A percentile compares a stretch with the other conserved stretches of the same genome.
phyloP scores from a whole-genome alignment of 345 rosid species.

The Pugionium dolabratum region DNA sequence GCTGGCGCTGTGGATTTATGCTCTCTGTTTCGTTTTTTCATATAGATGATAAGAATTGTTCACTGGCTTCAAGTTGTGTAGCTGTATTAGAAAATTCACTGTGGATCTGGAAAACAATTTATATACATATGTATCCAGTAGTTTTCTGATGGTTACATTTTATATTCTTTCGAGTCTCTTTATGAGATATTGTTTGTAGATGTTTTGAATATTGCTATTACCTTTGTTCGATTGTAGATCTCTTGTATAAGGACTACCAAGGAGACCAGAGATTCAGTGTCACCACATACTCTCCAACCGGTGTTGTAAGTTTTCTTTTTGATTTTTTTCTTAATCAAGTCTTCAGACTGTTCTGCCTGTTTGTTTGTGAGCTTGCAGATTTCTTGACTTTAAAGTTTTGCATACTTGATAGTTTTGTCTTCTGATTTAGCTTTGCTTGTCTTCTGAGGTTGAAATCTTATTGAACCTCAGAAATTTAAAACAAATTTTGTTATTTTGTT shows the following conservation, averaged over 20 bases:
- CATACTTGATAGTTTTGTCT: no score
- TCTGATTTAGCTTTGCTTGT: no score
- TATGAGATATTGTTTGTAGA: background rate
- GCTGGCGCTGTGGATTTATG: background rate
- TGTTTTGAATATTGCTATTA: slow-evolving; percentile 10
- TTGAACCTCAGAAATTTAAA: background rate
- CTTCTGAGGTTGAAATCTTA: background rate
- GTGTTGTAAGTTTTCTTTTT: slow-evolving; percentile 62
- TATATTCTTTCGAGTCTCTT: background rate
- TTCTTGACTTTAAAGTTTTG: no score
- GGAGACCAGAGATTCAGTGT: slow-evolving; percentile 82
- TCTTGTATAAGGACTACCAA: slow-evolving; percentile 89
- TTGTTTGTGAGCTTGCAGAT: no score
- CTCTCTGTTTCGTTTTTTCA: background rate
- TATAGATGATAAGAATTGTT: background rate
- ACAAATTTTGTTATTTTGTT: background rate
- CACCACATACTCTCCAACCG: slow-evolving; percentile 78
- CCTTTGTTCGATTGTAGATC: slow-evolving; percentile 50
- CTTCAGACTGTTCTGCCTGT: no score
- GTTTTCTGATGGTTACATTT: background rate
- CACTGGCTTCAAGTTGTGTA: no score
- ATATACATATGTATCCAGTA: background rate
- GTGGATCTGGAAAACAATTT: slow-evolving; percentile 23
- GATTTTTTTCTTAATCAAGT: no score
- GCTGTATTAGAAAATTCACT: background rate